Conservation (phyloP, 2,329 filamentous ascomycete genomes). For the Hyphodiscus sp. region DNA sequence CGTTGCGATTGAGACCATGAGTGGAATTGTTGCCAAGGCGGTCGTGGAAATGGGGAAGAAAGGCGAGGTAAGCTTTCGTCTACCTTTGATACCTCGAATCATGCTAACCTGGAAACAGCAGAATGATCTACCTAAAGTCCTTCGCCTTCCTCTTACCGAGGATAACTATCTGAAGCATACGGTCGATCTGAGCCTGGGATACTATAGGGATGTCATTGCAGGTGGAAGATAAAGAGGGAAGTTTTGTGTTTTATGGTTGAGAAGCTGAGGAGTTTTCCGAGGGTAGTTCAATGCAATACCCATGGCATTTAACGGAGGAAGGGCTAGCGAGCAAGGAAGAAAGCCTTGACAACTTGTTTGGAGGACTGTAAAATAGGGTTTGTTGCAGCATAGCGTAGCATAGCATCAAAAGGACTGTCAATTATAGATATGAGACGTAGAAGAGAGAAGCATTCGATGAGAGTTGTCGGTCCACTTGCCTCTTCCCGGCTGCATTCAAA, state of each 20-base stretch:
- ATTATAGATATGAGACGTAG: not conserved
- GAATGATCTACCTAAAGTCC: conserved; percentile 40
- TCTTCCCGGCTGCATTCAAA: not conserved
- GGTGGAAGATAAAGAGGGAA: conserved; percentile 14
- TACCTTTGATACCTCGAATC: not conserved
- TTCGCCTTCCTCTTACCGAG: conserved; percentile 62
- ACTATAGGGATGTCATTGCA: conserved; percentile 42
- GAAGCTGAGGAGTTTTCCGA: not conserved
- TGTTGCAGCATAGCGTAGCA: conserved; percentile 16
- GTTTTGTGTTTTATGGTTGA: not conserved
- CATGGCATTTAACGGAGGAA: conserved; percentile 6
- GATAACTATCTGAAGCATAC: conserved; percentile 67
- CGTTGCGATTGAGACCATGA: conserved; percentile 79
- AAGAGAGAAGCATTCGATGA: not conserved
- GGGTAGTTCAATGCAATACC: conserved; percentile 13
- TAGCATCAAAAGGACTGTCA: conserved; percentile 18
- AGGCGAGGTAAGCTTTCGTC: conserved; percentile 44
- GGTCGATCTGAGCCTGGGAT: conserved; percentile 60
- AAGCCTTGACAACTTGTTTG: conserved; percentile 16
- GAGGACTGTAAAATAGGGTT: conserved; percentile 12
- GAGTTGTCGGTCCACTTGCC: not conserved
- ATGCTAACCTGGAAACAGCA: conserved; percentile 30
- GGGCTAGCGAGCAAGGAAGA: conserved; percentile 21
- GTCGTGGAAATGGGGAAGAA: conserved; percentile 49
- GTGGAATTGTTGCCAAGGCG: conserved; percentile 61